These are phyloP conservation scores for Trypanosoma brucei DNA, from an alignment of 208 protist species.

Conservation along the genomic window DNA sequence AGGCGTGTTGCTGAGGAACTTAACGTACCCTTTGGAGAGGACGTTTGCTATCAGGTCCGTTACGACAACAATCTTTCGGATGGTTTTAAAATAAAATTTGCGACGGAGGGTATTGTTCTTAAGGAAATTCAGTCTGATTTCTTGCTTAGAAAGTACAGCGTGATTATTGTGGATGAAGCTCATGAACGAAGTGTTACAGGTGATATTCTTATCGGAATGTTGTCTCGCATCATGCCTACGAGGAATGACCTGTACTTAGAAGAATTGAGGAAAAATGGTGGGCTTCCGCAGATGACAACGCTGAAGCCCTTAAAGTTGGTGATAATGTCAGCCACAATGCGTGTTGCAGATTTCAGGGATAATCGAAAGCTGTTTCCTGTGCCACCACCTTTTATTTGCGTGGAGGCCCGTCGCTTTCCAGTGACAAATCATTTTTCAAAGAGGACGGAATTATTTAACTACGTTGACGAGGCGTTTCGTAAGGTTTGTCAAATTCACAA, in stretches of 20 bases:
- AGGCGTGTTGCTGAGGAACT: constrained; percentile 97
- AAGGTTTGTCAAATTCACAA: constrained; percentile 97
- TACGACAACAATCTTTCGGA: constrained; percentile 96
- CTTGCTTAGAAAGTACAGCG: constrained; percentile 93
- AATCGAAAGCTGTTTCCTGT: constrained; percentile 95
- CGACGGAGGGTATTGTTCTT: constrained; percentile 99
- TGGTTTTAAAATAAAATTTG: constrained; percentile 94
- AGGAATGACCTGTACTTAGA: constrained; percentile 86
- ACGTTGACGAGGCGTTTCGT: constrained; percentile 92
- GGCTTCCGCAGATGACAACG: constrained; percentile 40
- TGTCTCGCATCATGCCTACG: constrained; percentile 96
- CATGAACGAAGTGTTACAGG: constrained; percentile 90
- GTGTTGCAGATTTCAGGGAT: constrained; percentile 88
- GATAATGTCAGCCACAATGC: constrained; percentile 93
- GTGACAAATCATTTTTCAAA: constrained; percentile 97
- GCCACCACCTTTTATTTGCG: constrained; percentile 92
- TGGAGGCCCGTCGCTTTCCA: constrained; percentile 94
- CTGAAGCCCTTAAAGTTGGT: constrained; percentile 87
- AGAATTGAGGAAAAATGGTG: constrained; percentile 49
- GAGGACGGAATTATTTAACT: constrained; percentile 90
- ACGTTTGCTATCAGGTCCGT: constrained; percentile 96
- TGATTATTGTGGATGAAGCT: constrained; percentile 99
- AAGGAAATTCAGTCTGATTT: constrained; percentile 96
- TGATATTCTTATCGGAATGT: constrained; percentile 98
- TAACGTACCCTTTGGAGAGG: constrained; percentile 75